These are phyloP conservation scores for Monosporozyma aquatica DNA, from an alignment of 805 yeast genomes.

Conservation along the genomic window DNA sequence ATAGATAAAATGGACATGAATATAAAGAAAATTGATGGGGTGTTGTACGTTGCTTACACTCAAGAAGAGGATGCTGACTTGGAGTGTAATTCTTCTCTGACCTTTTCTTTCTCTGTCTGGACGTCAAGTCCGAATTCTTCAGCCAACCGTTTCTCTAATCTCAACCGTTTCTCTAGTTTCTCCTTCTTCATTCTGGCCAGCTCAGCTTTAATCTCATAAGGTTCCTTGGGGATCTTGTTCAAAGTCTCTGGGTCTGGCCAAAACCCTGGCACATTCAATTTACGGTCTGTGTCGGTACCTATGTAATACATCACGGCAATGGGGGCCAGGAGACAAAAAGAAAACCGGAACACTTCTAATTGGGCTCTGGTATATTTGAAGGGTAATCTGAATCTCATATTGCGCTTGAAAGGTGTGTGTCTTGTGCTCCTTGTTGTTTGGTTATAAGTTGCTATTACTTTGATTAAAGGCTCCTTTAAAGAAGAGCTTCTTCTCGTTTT, in stretches of 20 bases:
- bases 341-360: constrained; percentile 52
- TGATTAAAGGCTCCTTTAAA: no score
- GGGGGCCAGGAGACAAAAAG: constrained; percentile 79
- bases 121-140: constrained; percentile 53
- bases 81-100: constrained; percentile 19
- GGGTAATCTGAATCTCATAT: constrained; percentile 15
- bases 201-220: constrained; percentile 84
- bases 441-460: no score
- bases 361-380: constrained; percentile 40
- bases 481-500: no score
- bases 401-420: not conserved
- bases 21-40: not conserved
- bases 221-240: constrained; percentile 87
- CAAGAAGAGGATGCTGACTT: not conserved
- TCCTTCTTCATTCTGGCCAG: constrained; percentile 78
- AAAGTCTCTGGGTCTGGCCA: constrained; percentile 95
- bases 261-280: constrained; percentile 84
- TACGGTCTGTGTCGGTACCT: constrained; percentile 81
- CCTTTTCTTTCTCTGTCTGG: constrained; percentile 22
- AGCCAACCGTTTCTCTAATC: constrained; percentile 61
- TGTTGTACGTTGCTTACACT: not conserved
- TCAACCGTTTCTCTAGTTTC: constrained; percentile 59
- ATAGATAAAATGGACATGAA: not conserved
- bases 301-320: constrained; percentile 88
- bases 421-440: no score